These are phyloP conservation scores for Raffaelea arxii DNA, from an alignment of 2,329 filamentous ascomycete genomes.

Conservation along the genomic window DNA sequence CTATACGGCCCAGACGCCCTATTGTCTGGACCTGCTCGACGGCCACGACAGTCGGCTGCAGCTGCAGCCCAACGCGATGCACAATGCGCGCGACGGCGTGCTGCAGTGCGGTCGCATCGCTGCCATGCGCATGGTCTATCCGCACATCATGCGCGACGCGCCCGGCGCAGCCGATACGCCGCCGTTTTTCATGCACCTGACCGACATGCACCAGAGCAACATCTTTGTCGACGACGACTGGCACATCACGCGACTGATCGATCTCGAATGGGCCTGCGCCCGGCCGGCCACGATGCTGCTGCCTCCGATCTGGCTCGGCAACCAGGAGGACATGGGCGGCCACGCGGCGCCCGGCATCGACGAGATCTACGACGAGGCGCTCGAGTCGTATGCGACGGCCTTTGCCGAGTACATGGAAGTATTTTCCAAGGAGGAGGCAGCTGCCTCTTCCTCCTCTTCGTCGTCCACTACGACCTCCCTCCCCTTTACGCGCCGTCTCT, in stretches of 20 bases:
- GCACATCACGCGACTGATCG: constrained; percentile 20
- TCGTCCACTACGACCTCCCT: too few relatives aligned
- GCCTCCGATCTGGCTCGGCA: background rate
- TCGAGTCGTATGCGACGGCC: too few relatives aligned
- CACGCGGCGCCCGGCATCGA: too few relatives aligned
- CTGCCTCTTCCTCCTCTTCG: too few relatives aligned
- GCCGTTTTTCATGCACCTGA: constrained; percentile 13
- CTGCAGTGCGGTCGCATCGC: background rate
- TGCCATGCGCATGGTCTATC: background rate
- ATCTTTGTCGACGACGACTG: constrained; percentile 21
- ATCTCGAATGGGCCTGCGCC: constrained; percentile 17
- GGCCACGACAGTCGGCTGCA: constrained; percentile 17
- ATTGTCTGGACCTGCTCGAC: constrained; percentile 16
- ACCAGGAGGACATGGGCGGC: too few relatives aligned
- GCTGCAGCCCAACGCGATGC: constrained; percentile 15
- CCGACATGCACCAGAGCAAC: constrained; percentile 19
- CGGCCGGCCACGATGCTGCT: background rate
- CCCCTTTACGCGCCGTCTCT: too few relatives aligned
- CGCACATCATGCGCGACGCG: background rate
- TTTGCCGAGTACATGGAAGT: too few relatives aligned
- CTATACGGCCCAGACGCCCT: constrained; percentile 20
- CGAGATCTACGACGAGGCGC: too few relatives aligned
- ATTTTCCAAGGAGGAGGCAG: too few relatives aligned
- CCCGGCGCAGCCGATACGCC: background rate
- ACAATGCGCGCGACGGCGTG: background rate